phyloP scores from a whole-genome alignment of 345 rosid species.

The Linum trigynum region DNA sequence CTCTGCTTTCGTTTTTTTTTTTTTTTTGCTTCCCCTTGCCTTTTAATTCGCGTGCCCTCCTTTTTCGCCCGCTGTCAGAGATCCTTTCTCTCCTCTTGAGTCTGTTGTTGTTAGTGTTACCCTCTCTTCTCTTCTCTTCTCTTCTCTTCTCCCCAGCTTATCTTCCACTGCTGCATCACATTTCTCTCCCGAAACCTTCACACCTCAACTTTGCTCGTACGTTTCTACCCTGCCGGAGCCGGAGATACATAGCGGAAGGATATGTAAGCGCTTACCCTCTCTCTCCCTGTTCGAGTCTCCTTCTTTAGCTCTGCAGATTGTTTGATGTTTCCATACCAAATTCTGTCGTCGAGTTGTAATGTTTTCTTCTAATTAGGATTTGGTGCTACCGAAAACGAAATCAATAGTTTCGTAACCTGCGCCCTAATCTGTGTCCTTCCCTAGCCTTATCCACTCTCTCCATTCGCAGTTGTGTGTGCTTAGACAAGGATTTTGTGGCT shows the following conservation, averaged over 20 bases:
- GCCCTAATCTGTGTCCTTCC: too few species aligned
- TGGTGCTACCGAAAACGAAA: neutral
- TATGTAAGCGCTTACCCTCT: constrained; percentile 13
- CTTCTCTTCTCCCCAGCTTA: neutral
- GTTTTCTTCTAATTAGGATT: neutral
- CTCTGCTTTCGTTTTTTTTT: neutral
- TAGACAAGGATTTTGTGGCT: too few species aligned
- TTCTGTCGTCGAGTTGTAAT: neutral
- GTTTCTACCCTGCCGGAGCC: constrained; percentile 9
- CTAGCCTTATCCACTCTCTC: too few species aligned
- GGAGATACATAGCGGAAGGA: constrained; percentile 19
- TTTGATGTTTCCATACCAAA: too few species aligned
- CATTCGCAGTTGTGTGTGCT: too few species aligned
- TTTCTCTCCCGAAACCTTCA: too few species aligned
- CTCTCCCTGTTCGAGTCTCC: neutral
- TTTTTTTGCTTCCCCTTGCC: neutral
- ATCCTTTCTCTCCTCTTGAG: constrained; percentile 4
- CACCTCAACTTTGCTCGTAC: too few species aligned
- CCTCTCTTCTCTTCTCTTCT: neutral
- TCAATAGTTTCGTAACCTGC: too few species aligned
- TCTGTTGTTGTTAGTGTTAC: neutral
- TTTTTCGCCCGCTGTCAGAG: constrained; percentile 26
- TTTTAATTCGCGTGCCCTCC: constrained; percentile 28
- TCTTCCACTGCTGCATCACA: too few species aligned
- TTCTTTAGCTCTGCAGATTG: neutral